Conservation (phyloP, 23 red algal species). For the Gracilaria gracilis region DNA sequence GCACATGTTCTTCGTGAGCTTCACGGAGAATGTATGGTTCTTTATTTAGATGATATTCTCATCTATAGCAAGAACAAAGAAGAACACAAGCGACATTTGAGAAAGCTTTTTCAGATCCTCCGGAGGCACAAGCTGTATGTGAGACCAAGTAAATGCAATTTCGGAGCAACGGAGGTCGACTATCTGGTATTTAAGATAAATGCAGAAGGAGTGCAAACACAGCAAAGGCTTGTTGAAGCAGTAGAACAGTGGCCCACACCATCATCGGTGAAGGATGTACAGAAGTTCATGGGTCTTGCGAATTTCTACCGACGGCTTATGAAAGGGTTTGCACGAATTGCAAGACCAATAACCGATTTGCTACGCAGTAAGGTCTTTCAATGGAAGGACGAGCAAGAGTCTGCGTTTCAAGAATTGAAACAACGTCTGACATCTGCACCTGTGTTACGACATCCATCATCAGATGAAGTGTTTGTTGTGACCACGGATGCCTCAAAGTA, state of each 20-base stretch:
- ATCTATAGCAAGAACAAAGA: constrained; percentile 35
- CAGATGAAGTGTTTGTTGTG: background rate
- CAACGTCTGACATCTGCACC: background rate
- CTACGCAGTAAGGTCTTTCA: background rate
- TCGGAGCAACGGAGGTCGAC: constrained; percentile 25
- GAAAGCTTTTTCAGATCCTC: constrained; percentile 10
- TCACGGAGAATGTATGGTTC: constrained; percentile 32
- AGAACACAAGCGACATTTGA: constrained; percentile 21
- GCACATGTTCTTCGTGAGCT: constrained; percentile 22
- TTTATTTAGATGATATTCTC: constrained; percentile 38
- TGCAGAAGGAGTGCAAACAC: constrained; percentile 15
- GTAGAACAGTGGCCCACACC: constrained; percentile 25
- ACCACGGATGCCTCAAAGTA: constrained; percentile 43
- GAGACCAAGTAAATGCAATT: constrained; percentile 5
- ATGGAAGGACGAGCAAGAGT: constrained; percentile 15
- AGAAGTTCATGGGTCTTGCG: constrained; percentile 35
- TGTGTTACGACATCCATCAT: constrained; percentile 16
- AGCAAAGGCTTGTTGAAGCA: constrained; percentile 32
- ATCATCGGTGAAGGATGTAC: constrained; percentile 4
- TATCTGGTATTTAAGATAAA: constrained; percentile 23
- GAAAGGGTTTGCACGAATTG: constrained; percentile 24
- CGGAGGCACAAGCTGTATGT: constrained; percentile 34
- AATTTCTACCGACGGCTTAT: constrained; percentile 46
- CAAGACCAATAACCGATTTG: constrained; percentile 21
- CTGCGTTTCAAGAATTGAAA: constrained; percentile 12